Evolutionary conservation across 805 yeast genomes (phyloP).

Genomic region (Yamadazyma laniorum): DNA sequence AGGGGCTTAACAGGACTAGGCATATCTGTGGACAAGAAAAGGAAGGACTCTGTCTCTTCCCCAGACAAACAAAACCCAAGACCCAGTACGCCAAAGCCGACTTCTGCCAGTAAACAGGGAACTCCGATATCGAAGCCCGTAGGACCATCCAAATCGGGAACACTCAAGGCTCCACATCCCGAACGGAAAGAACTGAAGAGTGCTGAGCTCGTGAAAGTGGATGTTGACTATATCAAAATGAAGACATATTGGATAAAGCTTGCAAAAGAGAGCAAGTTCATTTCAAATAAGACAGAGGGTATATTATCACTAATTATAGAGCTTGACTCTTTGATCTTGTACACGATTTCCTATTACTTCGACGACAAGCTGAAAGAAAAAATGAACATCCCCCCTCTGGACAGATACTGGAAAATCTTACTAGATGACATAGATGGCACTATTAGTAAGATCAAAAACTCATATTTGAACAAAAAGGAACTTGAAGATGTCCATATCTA

Average conservation of each 20-base stretch:
- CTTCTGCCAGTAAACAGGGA: not conserved
- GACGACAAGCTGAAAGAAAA: constrained; percentile 31
- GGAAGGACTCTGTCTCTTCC: too few relatives aligned
- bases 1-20: constrained; percentile 6
- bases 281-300: constrained; percentile 18
- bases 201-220: too few relatives aligned
- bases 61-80: not conserved
- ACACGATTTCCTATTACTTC: constrained; percentile 27
- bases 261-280: constrained; percentile 19
- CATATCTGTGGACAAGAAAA: constrained; percentile 5
- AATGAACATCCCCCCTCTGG: constrained; percentile 26
- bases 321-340: constrained; percentile 27
- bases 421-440: constrained; percentile 19
- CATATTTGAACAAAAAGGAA: constrained; percentile 6
- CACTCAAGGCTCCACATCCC: not conserved
- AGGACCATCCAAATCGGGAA: not conserved
- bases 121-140: not conserved
- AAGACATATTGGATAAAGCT: constrained; percentile 22
- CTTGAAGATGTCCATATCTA: constrained; percentile 5
- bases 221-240: constrained; percentile 7
- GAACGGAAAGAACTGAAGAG: not conserved
- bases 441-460: constrained; percentile 14
- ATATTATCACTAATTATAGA: constrained; percentile 22
- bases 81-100: not conserved
- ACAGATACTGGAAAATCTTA: constrained; percentile 28